A percentile compares a stretch with the other conserved stretches of the same genome.
Evolutionary conservation across 768 basidiomycete genomes (phyloP).

Genomic region (Auricularia auricula-judae): DNA sequence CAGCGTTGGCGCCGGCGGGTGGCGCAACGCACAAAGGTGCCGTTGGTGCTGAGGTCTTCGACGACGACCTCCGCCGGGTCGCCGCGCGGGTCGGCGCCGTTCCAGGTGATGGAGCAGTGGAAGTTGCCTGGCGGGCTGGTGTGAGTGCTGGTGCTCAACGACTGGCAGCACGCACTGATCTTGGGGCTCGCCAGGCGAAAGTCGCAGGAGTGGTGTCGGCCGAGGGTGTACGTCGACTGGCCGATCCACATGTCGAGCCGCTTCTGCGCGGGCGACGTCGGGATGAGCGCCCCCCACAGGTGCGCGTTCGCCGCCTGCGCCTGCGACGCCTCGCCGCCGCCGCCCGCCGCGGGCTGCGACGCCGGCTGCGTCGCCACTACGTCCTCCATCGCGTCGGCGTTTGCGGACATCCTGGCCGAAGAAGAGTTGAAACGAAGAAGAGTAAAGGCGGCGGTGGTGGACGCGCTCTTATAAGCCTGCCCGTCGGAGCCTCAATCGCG

Average conservation of each 20-base stretch:
- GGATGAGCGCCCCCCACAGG: constrained; percentile 66
- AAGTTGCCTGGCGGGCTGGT: constrained; percentile 31
- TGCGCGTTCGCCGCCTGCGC: constrained; percentile 14
- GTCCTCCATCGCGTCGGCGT: too few relatives aligned
- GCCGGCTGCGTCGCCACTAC: constrained; percentile 9
- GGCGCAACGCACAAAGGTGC: constrained; percentile 34
- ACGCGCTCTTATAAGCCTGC: too few relatives aligned
- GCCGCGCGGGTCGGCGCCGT: constrained; percentile 31
- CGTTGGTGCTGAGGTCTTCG: constrained; percentile 55
- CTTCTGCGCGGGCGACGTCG: constrained; percentile 39
- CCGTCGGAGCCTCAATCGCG: too few relatives aligned
- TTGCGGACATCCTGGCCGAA: too few relatives aligned
- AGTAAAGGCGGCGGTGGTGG: too few relatives aligned
- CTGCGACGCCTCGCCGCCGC: not conserved
- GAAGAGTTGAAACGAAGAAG: too few relatives aligned
- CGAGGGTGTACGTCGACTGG: constrained; percentile 38
- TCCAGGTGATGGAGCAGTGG: constrained; percentile 52
- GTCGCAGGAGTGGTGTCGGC: constrained; percentile 31
- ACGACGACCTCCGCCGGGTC: constrained; percentile 35
- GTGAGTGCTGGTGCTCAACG: not conserved
- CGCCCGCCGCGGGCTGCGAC: constrained; percentile 16
- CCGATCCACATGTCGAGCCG: constrained; percentile 56
- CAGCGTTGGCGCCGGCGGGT: constrained; percentile 8
- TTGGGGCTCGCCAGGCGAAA: constrained; percentile 57
- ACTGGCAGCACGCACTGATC: constrained; percentile 48